Percentiles rank a stretch among this genome's conserved stretches.
Evolutionary conservation across 371 early-diverging fungal species (phyloP).

Genomic region (Blastocladiella emersonii): DNA sequence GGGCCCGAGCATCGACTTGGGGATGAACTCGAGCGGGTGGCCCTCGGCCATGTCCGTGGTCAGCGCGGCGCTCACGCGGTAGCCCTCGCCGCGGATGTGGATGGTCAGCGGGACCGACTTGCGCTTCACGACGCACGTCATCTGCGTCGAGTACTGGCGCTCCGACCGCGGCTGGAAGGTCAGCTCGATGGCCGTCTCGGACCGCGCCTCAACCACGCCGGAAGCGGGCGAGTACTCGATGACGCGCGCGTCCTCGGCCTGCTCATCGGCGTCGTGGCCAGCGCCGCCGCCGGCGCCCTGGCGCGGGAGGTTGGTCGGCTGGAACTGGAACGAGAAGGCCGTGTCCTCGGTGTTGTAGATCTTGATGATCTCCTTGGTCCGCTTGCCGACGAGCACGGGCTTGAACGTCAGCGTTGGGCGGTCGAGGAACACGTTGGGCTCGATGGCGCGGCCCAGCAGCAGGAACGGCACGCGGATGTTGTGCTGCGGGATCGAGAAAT

Average conservation of each 20-base stretch:
- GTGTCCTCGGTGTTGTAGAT: constrained; percentile 29
- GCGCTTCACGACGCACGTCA: constrained; percentile 30
- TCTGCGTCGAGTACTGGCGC: constrained; percentile 29
- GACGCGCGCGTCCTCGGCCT: constrained; percentile 5
- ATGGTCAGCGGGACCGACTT: constrained; percentile 31
- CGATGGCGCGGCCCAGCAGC: constrained; percentile 29
- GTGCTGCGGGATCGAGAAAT: constrained; percentile 22
- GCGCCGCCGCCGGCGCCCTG: constrained; percentile 13
- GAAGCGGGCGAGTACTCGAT: constrained; percentile 23
- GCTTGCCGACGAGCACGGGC: constrained; percentile 31
- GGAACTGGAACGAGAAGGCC: constrained; percentile 31
- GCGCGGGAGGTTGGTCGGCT: constrained; percentile 24
- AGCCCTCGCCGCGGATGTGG: constrained; percentile 40
- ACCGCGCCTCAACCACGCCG: constrained; percentile 24
- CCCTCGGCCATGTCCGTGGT: constrained; percentile 26
- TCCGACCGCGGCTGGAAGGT: constrained; percentile 29
- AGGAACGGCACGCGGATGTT: constrained; percentile 28
- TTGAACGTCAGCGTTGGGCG: constrained; percentile 30
- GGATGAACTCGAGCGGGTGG: constrained; percentile 14
- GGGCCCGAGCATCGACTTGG: no score
- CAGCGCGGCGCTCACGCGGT: constrained; percentile 29
- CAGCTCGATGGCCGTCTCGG: constrained; percentile 28
- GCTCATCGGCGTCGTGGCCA: constrained; percentile 7
- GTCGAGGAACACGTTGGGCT: constrained; percentile 35
- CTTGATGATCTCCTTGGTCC: constrained; percentile 26